A percentile compares a stretch with the other conserved stretches of the same genome.
Evolutionary conservation across 352 stramenopile species (phyloP).

Genomic region (Blastocystis hominis): DNA sequence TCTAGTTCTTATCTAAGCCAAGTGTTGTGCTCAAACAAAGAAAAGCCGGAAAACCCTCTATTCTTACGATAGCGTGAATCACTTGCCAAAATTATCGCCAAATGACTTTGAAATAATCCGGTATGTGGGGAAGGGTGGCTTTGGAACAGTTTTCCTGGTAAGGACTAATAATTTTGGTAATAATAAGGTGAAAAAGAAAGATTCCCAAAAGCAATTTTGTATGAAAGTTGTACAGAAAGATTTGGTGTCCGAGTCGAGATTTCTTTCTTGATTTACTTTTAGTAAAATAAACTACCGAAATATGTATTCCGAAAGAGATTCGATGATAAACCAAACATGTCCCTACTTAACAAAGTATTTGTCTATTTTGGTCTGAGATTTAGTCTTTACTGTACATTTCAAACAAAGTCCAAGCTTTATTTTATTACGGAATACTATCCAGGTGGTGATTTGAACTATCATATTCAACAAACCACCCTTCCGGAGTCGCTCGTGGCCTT

Average conservation of each 20-base stretch:
- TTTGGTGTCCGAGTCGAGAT: constrained; percentile 79
- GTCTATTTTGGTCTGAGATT: constrained; percentile 65
- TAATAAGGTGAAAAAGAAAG: constrained; percentile 64
- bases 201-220: constrained; percentile 71
- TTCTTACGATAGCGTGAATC: not conserved
- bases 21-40: not conserved
- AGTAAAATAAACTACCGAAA: not conserved
- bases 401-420: constrained; percentile 87
- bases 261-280: constrained; percentile 79
- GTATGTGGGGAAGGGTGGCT: constrained; percentile 65
- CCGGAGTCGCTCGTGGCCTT: constrained; percentile 82
- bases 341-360: constrained; percentile 66
- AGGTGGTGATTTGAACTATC: constrained; percentile 89
- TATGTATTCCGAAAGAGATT: constrained; percentile 80
- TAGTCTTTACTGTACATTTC: constrained; percentile 88
- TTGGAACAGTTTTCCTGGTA: constrained; percentile 74
- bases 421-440: constrained; percentile 93
- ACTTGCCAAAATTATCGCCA: not conserved
- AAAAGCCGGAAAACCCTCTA: not conserved
- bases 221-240: constrained; percentile 81
- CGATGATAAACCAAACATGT: constrained; percentile 84
- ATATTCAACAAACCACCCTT: constrained; percentile 86
- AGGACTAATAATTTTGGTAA: not conserved
- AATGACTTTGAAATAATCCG: constrained; percentile 17
- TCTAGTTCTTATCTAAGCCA: not conserved